Percentiles rank a stretch among this genome's conserved stretches.
Conservation (phyloP, 2,329 filamentous ascomycete species). For the Colletotrichum sp. region DNA sequence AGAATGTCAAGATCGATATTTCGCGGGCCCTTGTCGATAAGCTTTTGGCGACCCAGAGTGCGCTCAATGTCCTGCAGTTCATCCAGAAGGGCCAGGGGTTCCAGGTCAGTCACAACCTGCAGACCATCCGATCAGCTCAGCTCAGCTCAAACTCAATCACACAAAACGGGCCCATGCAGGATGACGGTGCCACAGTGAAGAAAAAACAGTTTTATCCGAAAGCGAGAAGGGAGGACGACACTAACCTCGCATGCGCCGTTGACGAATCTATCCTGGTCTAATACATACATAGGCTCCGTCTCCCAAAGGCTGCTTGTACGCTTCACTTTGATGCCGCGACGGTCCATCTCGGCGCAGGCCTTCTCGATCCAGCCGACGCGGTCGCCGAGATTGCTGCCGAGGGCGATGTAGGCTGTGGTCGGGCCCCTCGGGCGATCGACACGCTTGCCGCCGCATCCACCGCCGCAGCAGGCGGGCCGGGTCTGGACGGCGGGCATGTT, state of each 20-base stretch:
- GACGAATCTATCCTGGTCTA: constrained; percentile 85
- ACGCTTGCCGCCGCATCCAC: constrained; percentile 27
- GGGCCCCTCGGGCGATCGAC: constrained; percentile 26
- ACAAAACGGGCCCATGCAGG: neutral
- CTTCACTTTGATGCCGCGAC: constrained; percentile 72
- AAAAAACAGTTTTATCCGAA: neutral
- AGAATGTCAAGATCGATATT: constrained; percentile 96
- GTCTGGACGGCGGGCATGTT: constrained; percentile 14
- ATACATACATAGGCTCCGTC: constrained; percentile 95
- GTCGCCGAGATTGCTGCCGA: constrained; percentile 93
- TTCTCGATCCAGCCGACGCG: constrained; percentile 83
- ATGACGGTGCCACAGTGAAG: neutral
- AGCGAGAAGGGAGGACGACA: constrained; percentile 22
- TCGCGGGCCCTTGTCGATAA: constrained; percentile 90
- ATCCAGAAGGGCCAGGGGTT: constrained; percentile 78
- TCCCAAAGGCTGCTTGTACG: constrained; percentile 91
- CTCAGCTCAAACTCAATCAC: neutral
- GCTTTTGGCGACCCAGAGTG: constrained; percentile 77
- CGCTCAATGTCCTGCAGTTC: constrained; percentile 85
- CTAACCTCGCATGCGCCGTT: constrained; percentile 92
- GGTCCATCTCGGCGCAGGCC: constrained; percentile 80
- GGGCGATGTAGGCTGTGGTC: constrained; percentile 76
- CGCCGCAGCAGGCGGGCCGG: constrained; percentile 31
- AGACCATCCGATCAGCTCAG: neutral
- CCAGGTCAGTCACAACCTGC: constrained; percentile 80